Percentiles rank a stretch among this genome's conserved stretches.
phyloP scores from a whole-genome alignment of 2,329 filamentous ascomycete genomes.

The Coniella vitis region DNA sequence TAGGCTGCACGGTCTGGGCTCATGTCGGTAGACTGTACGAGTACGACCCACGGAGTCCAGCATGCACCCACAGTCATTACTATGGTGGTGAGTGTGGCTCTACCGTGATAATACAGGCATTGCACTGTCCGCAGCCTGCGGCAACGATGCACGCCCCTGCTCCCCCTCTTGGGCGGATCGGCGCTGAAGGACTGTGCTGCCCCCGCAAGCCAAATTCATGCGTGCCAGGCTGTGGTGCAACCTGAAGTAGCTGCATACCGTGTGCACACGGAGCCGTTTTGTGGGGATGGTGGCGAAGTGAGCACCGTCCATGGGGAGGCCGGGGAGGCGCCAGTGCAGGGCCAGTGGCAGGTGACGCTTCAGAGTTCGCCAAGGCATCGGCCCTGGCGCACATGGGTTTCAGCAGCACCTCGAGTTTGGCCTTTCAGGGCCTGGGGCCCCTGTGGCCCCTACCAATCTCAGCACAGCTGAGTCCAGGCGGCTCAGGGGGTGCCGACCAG shows the following conservation, averaged over 20 bases:
- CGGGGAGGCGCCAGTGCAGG: constrained; percentile 10
- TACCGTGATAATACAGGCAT: no score
- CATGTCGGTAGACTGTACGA: no score
- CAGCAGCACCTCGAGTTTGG: constrained; percentile 8
- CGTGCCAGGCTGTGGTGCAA: no score
- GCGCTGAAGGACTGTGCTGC: constrained; percentile 8
- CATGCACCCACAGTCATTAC: no score
- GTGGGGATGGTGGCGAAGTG: constrained; percentile 15
- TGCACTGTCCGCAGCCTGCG: no score
- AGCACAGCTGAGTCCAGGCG: background rate
- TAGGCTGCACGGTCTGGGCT: background rate
- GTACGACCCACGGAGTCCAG: background rate
- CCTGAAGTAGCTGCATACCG: background rate
- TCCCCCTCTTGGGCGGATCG: constrained; percentile 8
- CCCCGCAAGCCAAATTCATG: constrained; percentile 8
- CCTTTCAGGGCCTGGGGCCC: background rate
- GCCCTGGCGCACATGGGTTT: constrained; percentile 11
- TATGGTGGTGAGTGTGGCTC: no score
- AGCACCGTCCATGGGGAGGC: background rate
- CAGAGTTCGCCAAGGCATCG: constrained; percentile 4
- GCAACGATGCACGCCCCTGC: no score
- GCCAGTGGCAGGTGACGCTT: constrained; percentile 11
- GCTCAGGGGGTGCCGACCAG: background rate
- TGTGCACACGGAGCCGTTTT: background rate
- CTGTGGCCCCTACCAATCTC: background rate